Evolutionary conservation across 2,329 filamentous ascomycete species (phyloP).

Genomic region (Colletotrichum tofieldiae): DNA sequence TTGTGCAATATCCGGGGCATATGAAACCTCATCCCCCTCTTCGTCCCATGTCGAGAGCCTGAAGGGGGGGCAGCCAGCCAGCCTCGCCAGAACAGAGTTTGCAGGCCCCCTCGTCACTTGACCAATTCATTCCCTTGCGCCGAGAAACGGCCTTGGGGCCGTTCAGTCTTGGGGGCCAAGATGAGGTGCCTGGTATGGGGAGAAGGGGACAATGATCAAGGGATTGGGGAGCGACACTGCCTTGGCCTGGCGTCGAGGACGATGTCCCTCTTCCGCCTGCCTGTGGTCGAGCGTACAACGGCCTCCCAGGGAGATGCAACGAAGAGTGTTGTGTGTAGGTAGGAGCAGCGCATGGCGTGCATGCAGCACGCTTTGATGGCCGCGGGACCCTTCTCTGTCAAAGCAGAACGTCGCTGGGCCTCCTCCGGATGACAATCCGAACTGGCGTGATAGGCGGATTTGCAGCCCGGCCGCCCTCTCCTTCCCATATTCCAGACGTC

Average conservation of each 20-base stretch:
- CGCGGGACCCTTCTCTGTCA: slow-evolving; percentile 35
- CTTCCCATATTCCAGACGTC: not conserved
- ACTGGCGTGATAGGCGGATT: slow-evolving; percentile 26
- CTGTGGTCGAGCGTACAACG: too few relatives aligned
- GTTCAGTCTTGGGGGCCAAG: slow-evolving; percentile 18
- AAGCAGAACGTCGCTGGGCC: slow-evolving; percentile 30
- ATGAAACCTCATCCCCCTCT: slow-evolving; percentile 36
- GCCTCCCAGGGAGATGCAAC: slow-evolving; percentile 6
- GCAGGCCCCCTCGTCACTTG: slow-evolving; percentile 33
- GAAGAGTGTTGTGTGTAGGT: not conserved
- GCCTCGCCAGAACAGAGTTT: slow-evolving; percentile 37
- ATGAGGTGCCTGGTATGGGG: not conserved
- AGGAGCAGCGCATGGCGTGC: slow-evolving; percentile 21
- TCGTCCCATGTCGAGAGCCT: slow-evolving; percentile 27
- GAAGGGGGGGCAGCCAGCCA: slow-evolving; percentile 13
- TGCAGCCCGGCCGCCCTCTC: not conserved
- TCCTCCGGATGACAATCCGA: slow-evolving; percentile 43
- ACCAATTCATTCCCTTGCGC: slow-evolving; percentile 21
- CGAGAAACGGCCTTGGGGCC: slow-evolving; percentile 16
- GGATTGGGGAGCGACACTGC: not conserved
- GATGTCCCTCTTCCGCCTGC: too few relatives aligned
- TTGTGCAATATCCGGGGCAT: slow-evolving; percentile 26
- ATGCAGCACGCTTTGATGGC: slow-evolving; percentile 34
- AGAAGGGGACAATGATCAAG: not conserved
- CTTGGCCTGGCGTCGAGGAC: slow-evolving; percentile 2